Conservation (phyloP, 2,329 filamentous ascomycete genomes). For the Nemania diffusa region DNA sequence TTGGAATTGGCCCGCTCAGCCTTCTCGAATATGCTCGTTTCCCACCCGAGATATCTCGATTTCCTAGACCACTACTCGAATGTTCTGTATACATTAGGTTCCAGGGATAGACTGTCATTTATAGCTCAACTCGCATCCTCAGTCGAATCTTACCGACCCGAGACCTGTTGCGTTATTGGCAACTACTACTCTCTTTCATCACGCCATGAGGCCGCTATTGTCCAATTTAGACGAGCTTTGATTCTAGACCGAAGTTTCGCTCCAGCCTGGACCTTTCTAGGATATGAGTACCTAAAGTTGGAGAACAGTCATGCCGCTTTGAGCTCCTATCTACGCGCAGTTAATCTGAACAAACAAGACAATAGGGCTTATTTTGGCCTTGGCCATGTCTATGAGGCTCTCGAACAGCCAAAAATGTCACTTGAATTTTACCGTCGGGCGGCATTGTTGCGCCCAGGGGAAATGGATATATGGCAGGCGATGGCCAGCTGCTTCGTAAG, state of each 20-base stretch:
- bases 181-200: slow-evolving; percentile 14
- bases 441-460: slow-evolving; percentile 1
- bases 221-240: slow-evolving; percentile 6
- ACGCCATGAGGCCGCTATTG: slow-evolving; percentile 5
- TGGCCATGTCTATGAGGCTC: background rate
- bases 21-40: slow-evolving; percentile 9
- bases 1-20: background rate
- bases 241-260: slow-evolving; percentile 7
- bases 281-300: slow-evolving; percentile 18
- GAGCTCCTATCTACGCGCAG: slow-evolving; percentile 4
- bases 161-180: slow-evolving; percentile 17
- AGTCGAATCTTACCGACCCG: slow-evolving; percentile 17
- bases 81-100: slow-evolving; percentile 9
- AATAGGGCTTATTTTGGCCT: slow-evolving; percentile 14
- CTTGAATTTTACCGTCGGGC: slow-evolving; percentile 6
- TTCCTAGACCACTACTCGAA: slow-evolving; percentile 15
- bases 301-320: slow-evolving; percentile 14
- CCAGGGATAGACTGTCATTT: slow-evolving; percentile 1
- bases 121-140: slow-evolving; percentile 14
- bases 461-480: slow-evolving; percentile 1
- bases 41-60: slow-evolving; percentile 9
- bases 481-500: slow-evolving; percentile 6
- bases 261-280: slow-evolving; percentile 18
- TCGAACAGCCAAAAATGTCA: slow-evolving; percentile 1
- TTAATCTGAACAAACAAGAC: slow-evolving; percentile 5